phyloP scores from a whole-genome alignment of 768 basidiomycete species.

The Rhodotorula sphaerocarpa region DNA sequence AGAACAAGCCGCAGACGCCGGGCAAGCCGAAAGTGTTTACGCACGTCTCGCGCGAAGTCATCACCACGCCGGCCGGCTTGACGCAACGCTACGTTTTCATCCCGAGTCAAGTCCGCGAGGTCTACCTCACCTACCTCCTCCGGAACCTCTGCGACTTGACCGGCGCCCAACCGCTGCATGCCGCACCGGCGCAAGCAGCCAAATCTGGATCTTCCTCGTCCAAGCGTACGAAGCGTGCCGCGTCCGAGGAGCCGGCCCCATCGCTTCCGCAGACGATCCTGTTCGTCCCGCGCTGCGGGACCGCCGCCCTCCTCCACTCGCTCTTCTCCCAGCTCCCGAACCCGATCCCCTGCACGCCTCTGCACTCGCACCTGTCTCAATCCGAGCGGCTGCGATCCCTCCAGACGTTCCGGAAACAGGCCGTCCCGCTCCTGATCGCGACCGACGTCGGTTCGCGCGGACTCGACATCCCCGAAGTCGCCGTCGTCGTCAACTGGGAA shows the following conservation, averaged over 20 bases:
- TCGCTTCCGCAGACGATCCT: conserved; percentile 94
- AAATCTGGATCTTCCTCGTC: not conserved
- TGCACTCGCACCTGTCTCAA: conserved; percentile 90
- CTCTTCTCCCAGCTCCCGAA: conserved; percentile 55
- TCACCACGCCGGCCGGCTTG: conserved; percentile 79
- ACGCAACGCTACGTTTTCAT: conserved; percentile 84
- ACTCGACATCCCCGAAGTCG: conserved; percentile 90
- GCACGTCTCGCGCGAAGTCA: conserved; percentile 61
- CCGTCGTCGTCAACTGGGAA: conserved; percentile 96
- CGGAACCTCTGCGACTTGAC: conserved; percentile 53
- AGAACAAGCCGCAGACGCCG: conserved; percentile 59
- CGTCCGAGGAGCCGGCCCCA: conserved; percentile 46
- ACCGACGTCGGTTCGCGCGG: conserved; percentile 95
- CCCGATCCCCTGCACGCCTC: conserved; percentile 71
- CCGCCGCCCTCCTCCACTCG: conserved; percentile 77
- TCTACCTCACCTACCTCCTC: conserved; percentile 80
- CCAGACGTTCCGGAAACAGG: conserved; percentile 72
- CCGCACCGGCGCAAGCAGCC: conserved; percentile 58
- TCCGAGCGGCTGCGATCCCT: conserved; percentile 75
- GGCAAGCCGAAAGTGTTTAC: conserved; percentile 84
- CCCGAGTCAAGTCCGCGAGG: conserved; percentile 87
- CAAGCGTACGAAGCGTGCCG: conserved; percentile 41
- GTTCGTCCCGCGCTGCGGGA: conserved; percentile 73
- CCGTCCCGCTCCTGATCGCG: conserved; percentile 82
- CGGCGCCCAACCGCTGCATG: conserved; percentile 62